phyloP scores from a whole-genome alignment of 2,329 filamentous ascomycete genomes.

The Emergomyces pasteurianus region DNA sequence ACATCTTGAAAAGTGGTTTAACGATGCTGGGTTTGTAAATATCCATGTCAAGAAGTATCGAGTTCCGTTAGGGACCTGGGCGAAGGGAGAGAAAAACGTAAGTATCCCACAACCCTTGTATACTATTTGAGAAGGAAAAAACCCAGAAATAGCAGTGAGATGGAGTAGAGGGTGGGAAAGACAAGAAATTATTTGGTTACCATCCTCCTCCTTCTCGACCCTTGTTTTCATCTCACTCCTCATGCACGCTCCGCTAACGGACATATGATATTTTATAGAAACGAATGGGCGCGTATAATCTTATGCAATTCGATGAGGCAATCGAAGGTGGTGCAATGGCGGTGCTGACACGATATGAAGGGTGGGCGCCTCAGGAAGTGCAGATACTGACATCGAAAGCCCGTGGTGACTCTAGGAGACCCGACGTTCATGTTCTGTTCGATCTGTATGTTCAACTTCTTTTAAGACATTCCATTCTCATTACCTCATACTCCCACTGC shows the following conservation, averaged over 20 bases:
- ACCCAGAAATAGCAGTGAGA: neutral
- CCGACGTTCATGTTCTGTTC: slow-evolving; percentile 19
- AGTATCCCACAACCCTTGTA: neutral
- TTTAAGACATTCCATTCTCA: neutral
- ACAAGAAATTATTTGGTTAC: neutral
- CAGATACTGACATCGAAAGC: slow-evolving; percentile 20
- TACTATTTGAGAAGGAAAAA: neutral
- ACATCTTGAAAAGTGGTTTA: slow-evolving; percentile 11
- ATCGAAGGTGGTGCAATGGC: slow-evolving; percentile 19
- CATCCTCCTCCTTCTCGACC: neutral
- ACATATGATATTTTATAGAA: slow-evolving; percentile 9
- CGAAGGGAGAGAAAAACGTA: slow-evolving; percentile 14
- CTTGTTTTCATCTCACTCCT: neutral
- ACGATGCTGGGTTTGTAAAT: slow-evolving; percentile 16
- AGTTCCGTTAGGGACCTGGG: slow-evolving; percentile 17
- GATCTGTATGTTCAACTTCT: slow-evolving; percentile 13
- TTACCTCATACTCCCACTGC: neutral
- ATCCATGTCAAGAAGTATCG: slow-evolving; percentile 10
- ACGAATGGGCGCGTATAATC: slow-evolving; percentile 15
- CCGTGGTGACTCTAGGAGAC: slow-evolving; percentile 20
- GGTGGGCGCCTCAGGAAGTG: slow-evolving; percentile 18
- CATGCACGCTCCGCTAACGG: neutral
- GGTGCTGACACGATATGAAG: slow-evolving; percentile 14
- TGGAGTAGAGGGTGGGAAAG: neutral
- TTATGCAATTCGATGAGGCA: slow-evolving; percentile 15